Percentiles rank a stretch among this genome's conserved stretches.
These are phyloP conservation scores for Teunomyces kruisii DNA, from an alignment of 805 yeast species.

Conservation along the genomic window DNA sequence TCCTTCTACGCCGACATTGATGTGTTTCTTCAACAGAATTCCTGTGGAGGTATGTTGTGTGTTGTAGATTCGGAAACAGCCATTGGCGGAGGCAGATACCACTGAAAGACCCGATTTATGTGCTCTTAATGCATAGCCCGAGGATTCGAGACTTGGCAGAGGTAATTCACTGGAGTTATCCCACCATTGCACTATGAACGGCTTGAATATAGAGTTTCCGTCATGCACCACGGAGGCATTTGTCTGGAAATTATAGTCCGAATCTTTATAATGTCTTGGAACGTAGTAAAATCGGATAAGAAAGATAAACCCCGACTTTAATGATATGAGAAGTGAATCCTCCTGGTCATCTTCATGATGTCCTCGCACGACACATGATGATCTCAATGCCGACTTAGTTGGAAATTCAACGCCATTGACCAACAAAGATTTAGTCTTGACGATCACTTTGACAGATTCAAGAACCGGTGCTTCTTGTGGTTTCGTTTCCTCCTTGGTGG, in stretches of 20 bases:
- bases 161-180: constrained; percentile 15
- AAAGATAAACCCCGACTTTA: constrained; percentile 41
- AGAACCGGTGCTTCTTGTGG: constrained; percentile 5
- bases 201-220: constrained; percentile 29
- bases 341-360: constrained; percentile 20
- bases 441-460: constrained; percentile 23
- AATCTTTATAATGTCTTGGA: constrained; percentile 29
- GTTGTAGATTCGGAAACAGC: constrained; percentile 37
- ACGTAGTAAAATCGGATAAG: constrained; percentile 39
- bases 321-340: constrained; percentile 40
- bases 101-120: constrained; percentile 41
- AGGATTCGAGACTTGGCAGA: constrained; percentile 15
- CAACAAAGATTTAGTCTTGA: constrained; percentile 30
- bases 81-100: constrained; percentile 37
- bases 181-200: constrained; percentile 56
- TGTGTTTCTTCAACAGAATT: constrained; percentile 33
- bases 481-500: not conserved
- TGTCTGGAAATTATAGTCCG: constrained; percentile 15
- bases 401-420: constrained; percentile 31
- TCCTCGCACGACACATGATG: constrained; percentile 29
- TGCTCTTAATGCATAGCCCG: constrained; percentile 31
- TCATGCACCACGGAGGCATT: constrained; percentile 7
- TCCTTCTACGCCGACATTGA: constrained; percentile 43
- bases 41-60: constrained; percentile 38
- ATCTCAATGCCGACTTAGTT: constrained; percentile 31